Evolutionary conservation across 768 basidiomycete genomes (phyloP).

Genomic region (Hypholoma sublateritium): DNA sequence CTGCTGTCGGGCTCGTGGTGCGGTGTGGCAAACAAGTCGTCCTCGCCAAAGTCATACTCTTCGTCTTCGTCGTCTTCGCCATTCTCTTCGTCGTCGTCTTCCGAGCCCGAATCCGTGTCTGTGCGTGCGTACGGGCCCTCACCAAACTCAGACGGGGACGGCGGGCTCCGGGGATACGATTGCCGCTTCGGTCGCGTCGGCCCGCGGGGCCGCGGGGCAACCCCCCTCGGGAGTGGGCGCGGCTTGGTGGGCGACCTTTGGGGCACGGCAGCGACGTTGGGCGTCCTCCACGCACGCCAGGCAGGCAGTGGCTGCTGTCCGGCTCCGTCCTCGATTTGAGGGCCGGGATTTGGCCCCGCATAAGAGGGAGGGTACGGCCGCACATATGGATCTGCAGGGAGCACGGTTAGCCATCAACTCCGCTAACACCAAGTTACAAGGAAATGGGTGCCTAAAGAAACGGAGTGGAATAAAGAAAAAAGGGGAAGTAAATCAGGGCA

Average conservation of each 20-base stretch:
- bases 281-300: neutral
- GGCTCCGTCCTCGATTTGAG: neutral
- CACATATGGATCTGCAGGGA: neutral
- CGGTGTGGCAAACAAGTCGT: conserved; percentile 1
- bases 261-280: too few relatives aligned
- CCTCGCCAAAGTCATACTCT: neutral
- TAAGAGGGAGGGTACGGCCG: neutral
- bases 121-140: neutral
- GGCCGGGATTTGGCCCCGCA: neutral
- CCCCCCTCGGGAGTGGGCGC: too few relatives aligned
- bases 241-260: neutral
- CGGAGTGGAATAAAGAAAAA: neutral
- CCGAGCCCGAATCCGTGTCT: neutral
- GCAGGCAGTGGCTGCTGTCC: neutral
- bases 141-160: neutral
- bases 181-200: neutral
- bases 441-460: neutral
- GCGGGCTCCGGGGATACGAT: neutral
- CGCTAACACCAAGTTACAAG: neutral
- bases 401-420: neutral
- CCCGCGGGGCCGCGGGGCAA: neutral
- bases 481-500: neutral
- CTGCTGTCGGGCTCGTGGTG: conserved; percentile 12
- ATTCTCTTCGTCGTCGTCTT: neutral
- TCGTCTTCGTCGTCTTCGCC: neutral